phyloP scores from a whole-genome alignment of 2,329 filamentous ascomycete genomes.

The Ophidiomyces ophidiicola region DNA sequence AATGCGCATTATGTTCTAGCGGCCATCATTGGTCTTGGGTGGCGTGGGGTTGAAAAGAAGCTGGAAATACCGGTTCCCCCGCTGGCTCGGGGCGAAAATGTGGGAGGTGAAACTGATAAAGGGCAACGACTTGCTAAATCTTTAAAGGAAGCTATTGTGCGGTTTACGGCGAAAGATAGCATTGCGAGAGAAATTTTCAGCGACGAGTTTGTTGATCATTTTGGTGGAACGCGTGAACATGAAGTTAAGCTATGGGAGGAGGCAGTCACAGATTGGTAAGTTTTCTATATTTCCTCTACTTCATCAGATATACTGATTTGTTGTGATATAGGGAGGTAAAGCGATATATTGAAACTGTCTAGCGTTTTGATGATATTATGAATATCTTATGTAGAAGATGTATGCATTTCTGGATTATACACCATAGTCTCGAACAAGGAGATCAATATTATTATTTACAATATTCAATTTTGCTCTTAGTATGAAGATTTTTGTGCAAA shows the following conservation, averaged over 20 bases:
- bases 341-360: constrained; percentile 71
- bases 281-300: constrained; percentile 19
- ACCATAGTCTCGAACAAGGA: no score
- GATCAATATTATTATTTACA: no score
- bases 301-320: constrained; percentile 9
- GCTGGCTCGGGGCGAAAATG: constrained; percentile 70
- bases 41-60: constrained; percentile 86
- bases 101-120: constrained; percentile 58
- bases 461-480: no score
- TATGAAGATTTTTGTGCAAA: no score
- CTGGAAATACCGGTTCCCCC: constrained; percentile 71
- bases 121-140: constrained; percentile 72
- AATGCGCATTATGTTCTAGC: constrained; percentile 81
- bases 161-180: constrained; percentile 65
- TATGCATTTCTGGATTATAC: no score
- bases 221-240: constrained; percentile 80
- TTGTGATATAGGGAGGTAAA: constrained; percentile 52
- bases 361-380: no score
- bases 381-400: no score
- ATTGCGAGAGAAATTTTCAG: constrained; percentile 90
- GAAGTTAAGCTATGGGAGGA: constrained; percentile 88
- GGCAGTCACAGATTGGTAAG: constrained; percentile 90
- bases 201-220: constrained; percentile 92
- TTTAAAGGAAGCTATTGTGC: constrained; percentile 68
- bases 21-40: constrained; percentile 75